These are phyloP conservation scores for Coemansia sp. DNA, from an alignment of 192 early-diverging fungal genomes.

Conservation along the genomic window DNA sequence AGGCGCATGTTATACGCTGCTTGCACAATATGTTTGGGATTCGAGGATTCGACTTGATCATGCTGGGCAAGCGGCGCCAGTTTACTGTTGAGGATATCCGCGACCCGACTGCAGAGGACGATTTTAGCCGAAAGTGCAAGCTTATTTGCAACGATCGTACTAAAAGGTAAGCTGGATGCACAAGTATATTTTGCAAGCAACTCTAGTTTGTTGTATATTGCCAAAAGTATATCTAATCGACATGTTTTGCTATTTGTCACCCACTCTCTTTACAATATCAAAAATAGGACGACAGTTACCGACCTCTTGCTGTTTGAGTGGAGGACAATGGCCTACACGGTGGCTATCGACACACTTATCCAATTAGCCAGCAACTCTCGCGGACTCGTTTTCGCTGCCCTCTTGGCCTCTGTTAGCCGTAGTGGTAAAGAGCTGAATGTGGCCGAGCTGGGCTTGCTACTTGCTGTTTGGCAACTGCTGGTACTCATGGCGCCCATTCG, in stretches of 20 bases:
- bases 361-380: not conserved
- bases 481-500: not conserved
- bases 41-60: not conserved
- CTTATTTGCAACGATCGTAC: not conserved
- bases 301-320: not conserved
- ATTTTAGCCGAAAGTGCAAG: not conserved
- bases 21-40: not conserved
- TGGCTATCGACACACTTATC: constrained; percentile 1
- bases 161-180: not conserved
- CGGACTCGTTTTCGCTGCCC: constrained; percentile 5
- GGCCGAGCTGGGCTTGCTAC: not conserved
- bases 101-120: not conserved
- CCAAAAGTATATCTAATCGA: not conserved
- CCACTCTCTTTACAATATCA: not conserved
- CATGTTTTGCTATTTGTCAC: not conserved
- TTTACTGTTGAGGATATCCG: not conserved
- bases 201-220: not conserved
- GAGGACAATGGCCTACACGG: not conserved
- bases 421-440: not conserved
- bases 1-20: not conserved
- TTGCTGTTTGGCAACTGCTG: constrained; percentile 18
- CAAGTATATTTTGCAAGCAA: not conserved
- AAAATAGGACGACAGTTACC: not conserved
- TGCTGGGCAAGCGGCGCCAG: not conserved
- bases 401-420: not conserved